Percentiles rank a stretch among this genome's conserved stretches.
These are phyloP conservation scores for Xylaria digitata DNA, from an alignment of 2,329 filamentous ascomycete genomes.

Conservation along the genomic window DNA sequence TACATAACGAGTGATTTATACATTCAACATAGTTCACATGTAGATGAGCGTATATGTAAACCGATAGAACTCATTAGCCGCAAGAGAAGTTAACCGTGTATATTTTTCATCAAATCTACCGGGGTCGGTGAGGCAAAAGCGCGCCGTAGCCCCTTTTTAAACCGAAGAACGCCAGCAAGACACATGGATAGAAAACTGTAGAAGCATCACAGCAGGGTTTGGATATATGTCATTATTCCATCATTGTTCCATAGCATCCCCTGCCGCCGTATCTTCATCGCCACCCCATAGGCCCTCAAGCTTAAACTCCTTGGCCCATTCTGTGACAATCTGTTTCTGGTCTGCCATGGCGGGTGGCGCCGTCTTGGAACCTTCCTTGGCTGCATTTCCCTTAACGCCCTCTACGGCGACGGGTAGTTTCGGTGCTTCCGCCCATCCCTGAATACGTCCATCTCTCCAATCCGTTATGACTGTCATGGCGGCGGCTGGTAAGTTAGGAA, in stretches of 20 bases:
- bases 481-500: conserved; percentile 88
- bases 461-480: conserved; percentile 96
- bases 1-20: not conserved
- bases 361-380: conserved; percentile 13
- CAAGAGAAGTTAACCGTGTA: not conserved
- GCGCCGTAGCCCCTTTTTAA: conserved; percentile 18
- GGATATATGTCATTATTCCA: conserved; percentile 18
- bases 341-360: conserved; percentile 53
- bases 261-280: conserved; percentile 53
- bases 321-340: conserved; percentile 76
- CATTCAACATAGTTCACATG: not conserved
- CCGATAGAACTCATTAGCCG: not conserved
- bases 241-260: conserved; percentile 66
- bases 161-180: conserved; percentile 35
- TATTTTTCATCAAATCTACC: conserved; percentile 24
- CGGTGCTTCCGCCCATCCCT: conserved; percentile 88
- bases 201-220: not conserved
- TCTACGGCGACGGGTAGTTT: conserved; percentile 66
- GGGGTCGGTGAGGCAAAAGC: conserved; percentile 1
- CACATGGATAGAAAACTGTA: conserved; percentile 13
- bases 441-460: conserved; percentile 94
- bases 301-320: conserved; percentile 96
- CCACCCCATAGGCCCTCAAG: conserved; percentile 92
- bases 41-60: not conserved
- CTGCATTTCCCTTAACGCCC: conserved; percentile 23